Percentiles rank a stretch among this genome's conserved stretches.
phyloP scores from a whole-genome alignment of 2,329 filamentous ascomycete genomes.

The Penicillium polonicum region DNA sequence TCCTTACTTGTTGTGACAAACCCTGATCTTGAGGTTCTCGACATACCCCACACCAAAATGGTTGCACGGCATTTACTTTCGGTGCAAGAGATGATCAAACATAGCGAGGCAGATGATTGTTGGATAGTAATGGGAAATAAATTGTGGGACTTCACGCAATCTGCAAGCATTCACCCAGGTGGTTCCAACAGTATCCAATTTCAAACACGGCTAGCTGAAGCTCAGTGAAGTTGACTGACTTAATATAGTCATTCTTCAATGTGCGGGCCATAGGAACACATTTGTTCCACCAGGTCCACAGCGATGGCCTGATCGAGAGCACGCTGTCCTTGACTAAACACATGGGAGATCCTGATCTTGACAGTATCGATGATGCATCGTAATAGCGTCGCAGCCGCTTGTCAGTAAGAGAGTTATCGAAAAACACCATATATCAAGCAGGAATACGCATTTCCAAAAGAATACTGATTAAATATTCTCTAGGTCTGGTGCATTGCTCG shows the following conservation, averaged over 20 bases:
- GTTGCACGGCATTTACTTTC: too few species aligned
- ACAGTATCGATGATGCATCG: too few species aligned
- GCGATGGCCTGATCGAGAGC: background rate
- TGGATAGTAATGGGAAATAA: too few species aligned
- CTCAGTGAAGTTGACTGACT: background rate
- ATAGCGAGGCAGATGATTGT: too few species aligned
- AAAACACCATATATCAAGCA: background rate
- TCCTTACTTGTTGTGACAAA: too few species aligned
- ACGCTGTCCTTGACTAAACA: background rate
- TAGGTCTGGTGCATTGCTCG: conserved; percentile 14
- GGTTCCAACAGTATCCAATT: background rate
- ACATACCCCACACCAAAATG: too few species aligned
- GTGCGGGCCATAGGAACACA: background rate
- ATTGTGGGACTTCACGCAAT: too few species aligned
- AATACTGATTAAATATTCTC: background rate
- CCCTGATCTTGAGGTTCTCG: too few species aligned
- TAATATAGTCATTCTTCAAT: background rate
- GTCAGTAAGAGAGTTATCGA: too few species aligned
- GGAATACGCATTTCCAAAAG: background rate
- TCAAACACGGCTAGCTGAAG: background rate
- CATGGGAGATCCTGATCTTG: too few species aligned
- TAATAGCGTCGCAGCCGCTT: background rate
- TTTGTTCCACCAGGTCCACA: background rate
- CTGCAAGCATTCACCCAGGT: background rate
- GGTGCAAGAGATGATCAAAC: too few species aligned